phyloP scores from a whole-genome alignment of 2,329 filamentous ascomycete species.

The Hypoxylon sp. region DNA sequence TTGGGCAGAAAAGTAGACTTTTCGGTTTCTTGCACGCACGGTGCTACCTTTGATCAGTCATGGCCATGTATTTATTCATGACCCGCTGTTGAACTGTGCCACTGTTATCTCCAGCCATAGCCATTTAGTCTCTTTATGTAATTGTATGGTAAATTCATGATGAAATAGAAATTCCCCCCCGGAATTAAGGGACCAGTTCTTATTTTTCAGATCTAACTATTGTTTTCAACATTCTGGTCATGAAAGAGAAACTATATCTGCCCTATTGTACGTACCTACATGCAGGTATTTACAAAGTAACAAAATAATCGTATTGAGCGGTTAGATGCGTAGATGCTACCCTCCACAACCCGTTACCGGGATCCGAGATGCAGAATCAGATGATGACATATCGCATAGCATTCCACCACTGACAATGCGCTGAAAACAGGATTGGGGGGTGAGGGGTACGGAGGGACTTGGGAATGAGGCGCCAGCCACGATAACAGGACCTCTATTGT shows the following conservation, averaged over 20 bases:
- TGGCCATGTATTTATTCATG: not conserved
- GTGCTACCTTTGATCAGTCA: conserved; percentile 10
- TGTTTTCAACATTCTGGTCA: not conserved
- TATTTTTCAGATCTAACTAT: conserved; percentile 19
- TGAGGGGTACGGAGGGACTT: conserved; percentile 4
- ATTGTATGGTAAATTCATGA: conserved; percentile 3
- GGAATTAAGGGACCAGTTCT: conserved; percentile 5
- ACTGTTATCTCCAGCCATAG: conserved; percentile 15
- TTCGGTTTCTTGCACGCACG: conserved; percentile 10
- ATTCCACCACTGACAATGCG: conserved; percentile 16
- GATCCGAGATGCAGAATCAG: conserved; percentile 32
- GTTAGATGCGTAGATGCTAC: conserved; percentile 34
- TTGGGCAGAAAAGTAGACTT: conserved; percentile 11
- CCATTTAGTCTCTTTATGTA: not conserved
- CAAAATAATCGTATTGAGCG: conserved; percentile 22
- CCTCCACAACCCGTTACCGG: conserved; percentile 33
- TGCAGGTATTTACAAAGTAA: not conserved
- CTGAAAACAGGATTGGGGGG: conserved; percentile 10
- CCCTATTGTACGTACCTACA: not conserved
- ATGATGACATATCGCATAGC: conserved; percentile 39
- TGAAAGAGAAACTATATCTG: conserved; percentile 11
- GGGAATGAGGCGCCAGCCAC: conserved; percentile 39
- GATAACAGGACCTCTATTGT: conserved; percentile 11
- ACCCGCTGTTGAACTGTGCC: not conserved
- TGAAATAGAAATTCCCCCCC: conserved; percentile 14